Conservation (phyloP, 2,329 filamentous ascomycete species). For the Sporothrix schenckii region DNA sequence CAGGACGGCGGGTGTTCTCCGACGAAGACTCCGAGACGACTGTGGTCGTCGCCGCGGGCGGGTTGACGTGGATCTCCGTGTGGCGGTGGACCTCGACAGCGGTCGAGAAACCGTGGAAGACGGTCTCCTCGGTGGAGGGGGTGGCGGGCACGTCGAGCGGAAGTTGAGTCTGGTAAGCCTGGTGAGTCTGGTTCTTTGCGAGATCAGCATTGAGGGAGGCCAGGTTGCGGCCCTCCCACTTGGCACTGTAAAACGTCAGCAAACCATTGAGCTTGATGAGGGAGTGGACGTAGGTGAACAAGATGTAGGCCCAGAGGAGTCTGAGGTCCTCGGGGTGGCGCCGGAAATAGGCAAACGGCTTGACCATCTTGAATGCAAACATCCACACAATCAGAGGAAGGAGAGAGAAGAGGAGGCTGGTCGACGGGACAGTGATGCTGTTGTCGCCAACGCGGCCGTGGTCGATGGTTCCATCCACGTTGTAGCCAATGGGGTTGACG, state of each 20-base stretch:
- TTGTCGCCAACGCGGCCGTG: neutral
- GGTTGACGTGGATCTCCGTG: too few species aligned
- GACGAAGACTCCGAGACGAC: too few species aligned
- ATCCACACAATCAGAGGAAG: slow-evolving; percentile 49
- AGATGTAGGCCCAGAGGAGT: slow-evolving; percentile 53
- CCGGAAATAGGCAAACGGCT: slow-evolving; percentile 57
- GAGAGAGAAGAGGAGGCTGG: slow-evolving; percentile 13
- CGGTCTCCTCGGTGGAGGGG: too few species aligned
- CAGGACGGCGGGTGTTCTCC: too few species aligned
- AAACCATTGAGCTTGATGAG: slow-evolving; percentile 60
- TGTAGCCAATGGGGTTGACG: neutral
- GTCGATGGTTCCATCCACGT: neutral
- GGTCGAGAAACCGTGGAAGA: neutral
- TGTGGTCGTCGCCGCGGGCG: too few species aligned
- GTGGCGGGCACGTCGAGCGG: neutral
- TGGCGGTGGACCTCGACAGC: neutral
- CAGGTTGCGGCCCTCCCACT: slow-evolving; percentile 49
- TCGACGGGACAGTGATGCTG: neutral
- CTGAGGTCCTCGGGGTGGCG: slow-evolving; percentile 56
- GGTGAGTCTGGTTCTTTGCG: neutral
- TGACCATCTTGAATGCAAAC: slow-evolving; percentile 59
- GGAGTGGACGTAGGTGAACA: slow-evolving; percentile 62
- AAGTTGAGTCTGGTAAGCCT: neutral
- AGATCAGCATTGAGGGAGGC: slow-evolving; percentile 35
- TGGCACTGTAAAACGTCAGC: slow-evolving; percentile 54